Evolutionary conservation across 306 rosid species (phyloP).

Genomic region (Aeschynomene evenia): DNA sequence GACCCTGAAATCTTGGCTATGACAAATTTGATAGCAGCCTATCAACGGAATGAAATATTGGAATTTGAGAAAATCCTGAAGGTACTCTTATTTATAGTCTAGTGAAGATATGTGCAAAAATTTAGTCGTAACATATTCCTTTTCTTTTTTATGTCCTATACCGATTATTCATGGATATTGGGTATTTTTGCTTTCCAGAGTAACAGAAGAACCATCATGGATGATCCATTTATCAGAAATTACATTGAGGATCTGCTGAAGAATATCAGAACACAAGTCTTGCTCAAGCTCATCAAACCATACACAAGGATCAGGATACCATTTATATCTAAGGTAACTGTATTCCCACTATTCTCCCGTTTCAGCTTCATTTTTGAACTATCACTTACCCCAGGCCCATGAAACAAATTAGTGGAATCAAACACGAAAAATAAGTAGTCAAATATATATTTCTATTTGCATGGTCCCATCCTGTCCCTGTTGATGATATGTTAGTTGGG

Average conservation of each 20-base stretch:
- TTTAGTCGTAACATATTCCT: slow-evolving; percentile 10
- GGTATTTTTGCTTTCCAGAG: slow-evolving; percentile 42
- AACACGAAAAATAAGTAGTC: not conserved
- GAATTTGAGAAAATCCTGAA: slow-evolving; percentile 96
- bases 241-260: slow-evolving; percentile 95
- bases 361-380: slow-evolving; percentile 12
- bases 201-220: slow-evolving; percentile 95
- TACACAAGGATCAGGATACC: slow-evolving; percentile 97
- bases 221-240: slow-evolving; percentile 91
- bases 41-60: slow-evolving; percentile 92
- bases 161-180: slow-evolving; percentile 26
- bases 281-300: slow-evolving; percentile 95
- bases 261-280: slow-evolving; percentile 96
- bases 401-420: not conserved
- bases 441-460: not conserved
- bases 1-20: slow-evolving; percentile 98
- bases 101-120: slow-evolving; percentile 1
- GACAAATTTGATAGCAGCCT: slow-evolving; percentile 98
- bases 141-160: slow-evolving; percentile 26
- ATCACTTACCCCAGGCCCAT: not conserved
- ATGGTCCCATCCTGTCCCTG: not conserved
- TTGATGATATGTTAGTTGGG: slow-evolving; percentile 21
- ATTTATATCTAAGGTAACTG: slow-evolving; percentile 82
- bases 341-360: not conserved
- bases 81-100: slow-evolving; percentile 44